Base-by-base conservation (phyloP, 345 rosid genomes). In the Conringia planisiliqua region DNA sequence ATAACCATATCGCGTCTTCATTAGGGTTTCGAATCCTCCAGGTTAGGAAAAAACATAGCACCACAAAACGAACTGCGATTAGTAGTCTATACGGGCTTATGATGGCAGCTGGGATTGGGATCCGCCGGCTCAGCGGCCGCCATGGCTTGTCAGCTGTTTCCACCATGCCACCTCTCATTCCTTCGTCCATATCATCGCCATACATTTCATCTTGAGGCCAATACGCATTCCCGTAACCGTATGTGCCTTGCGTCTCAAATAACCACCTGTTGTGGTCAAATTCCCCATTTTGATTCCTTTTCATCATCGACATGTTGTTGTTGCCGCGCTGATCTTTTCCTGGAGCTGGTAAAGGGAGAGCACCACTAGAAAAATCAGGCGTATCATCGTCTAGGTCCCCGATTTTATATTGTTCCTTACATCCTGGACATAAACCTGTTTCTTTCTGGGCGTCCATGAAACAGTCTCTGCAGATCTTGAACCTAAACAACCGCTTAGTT, bases 381-480 rank as follows among this genome's bases (percentile, higher is more conserved):
- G 75, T 71, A 2, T 87, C 97, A 12, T 92, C 97, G 0, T 92
- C 98, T 17, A 81, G 82, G 18, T 92, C 95, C 35, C 87, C 90
- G 2, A 82, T 71, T 79, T 78, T 90, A 71, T 92, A 92, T 10
- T 76, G 85, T 78, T 92, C 99, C 78, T 95, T 95, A 81, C 99
- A 95, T 5, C 97, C 97, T 5, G 99, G 99, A 70, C 97, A 95
- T 14, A 86, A 22, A 8, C 97, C 92, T 6, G 67, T 83, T 8
- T 88, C 99, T 73, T 92, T 95, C 36, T 85, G 93, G 4, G 99
- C 97, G 70, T 95, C 99, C 81, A 89, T 27, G 78, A 82, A 95
- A 51, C 99, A 95, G 65, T 94, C 97, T 50, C 99, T 84, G 67
- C 99, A 95, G 22, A 95, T 95, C 67, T 87, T 95, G 91, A 90